Conservation (phyloP, 768 basidiomycete species). For the Pleurotus citrinopileatus region DNA sequence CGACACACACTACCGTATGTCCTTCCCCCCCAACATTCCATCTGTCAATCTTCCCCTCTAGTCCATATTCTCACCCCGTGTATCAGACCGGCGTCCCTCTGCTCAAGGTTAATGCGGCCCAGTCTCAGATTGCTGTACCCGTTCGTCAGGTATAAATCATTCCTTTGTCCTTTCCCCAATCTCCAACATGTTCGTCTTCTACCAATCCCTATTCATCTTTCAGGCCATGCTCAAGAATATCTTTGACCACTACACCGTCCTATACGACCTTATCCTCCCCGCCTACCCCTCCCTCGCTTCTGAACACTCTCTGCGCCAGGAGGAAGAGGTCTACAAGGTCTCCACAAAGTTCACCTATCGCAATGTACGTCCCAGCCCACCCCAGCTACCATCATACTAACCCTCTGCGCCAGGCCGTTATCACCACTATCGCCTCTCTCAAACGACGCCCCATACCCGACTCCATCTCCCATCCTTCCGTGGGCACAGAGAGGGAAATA, state of each 20-base stretch:
- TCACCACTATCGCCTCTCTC: slow-evolving; percentile 46
- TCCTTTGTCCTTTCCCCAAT: neutral
- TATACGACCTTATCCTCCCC: slow-evolving; percentile 60
- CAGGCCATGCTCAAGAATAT: slow-evolving; percentile 75
- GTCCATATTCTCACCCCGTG: neutral
- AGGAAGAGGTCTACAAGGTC: slow-evolving; percentile 73
- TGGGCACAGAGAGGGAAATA: slow-evolving; percentile 73
- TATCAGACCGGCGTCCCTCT: slow-evolving; percentile 59
- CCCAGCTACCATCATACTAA: no score
- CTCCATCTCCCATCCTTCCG: slow-evolving; percentile 60
- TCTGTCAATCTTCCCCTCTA: slow-evolving; percentile 4
- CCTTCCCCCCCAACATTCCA: slow-evolving; percentile 7
- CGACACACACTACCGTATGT: slow-evolving; percentile 33
- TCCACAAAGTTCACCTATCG: slow-evolving; percentile 81
- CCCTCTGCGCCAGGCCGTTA: slow-evolving; percentile 51
- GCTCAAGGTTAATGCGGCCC: slow-evolving; percentile 62
- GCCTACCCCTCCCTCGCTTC: slow-evolving; percentile 60
- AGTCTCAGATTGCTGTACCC: slow-evolving; percentile 68
- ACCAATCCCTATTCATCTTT: neutral
- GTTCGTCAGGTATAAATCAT: slow-evolving; percentile 61
- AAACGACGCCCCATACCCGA: slow-evolving; percentile 55
- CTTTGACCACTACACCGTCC: slow-evolving; percentile 65
- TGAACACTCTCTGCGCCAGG: slow-evolving; percentile 80
- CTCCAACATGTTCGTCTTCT: slow-evolving; percentile 12
- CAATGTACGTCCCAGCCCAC: slow-evolving; percentile 49